Base-by-base conservation (phyloP, 768 basidiomycete species). In the Mycena crocata region DNA sequence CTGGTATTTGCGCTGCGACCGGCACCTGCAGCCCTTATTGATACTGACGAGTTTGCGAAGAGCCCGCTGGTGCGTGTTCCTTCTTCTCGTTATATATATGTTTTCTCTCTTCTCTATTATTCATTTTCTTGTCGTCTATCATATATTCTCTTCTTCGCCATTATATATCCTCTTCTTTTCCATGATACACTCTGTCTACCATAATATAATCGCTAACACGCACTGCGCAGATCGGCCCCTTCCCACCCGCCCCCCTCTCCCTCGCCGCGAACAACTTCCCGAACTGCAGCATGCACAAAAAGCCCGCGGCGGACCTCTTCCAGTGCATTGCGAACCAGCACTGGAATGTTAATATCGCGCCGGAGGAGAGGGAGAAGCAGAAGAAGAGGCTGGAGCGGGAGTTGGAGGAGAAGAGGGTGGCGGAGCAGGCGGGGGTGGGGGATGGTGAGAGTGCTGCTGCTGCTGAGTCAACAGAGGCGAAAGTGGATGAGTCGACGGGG, bases 1-100 rank as follows among this genome's bases (percentile, higher is more conserved):
- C 35, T 70, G 45, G 69, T 70, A 30, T 70, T 70, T 21, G 69
- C 69, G 9, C 65, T 70, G 19, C 69, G 69, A 14, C 69, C 69
- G 15, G 50, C 64, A 8, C 50, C 56, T 0, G 12, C 6, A 21
- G 61, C 69, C 4, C 61, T 9, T 24, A 64, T 70, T 37, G 7
- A 39, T n/a, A 70, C 69, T 6, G 46, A 30, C 1, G 1, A 15
- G 1, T 70, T 70, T 32, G 65, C 24, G 28, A 1, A 9, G 24
- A 63, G 61, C 30, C 62, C 61, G 21, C 58, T 70, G 19, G 55
- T 56, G n/a, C 26, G 55, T 44, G 4, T 42, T 28, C 21, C 14
- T 6, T 44, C 42, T 44, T 23, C 17, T 23, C 42, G 40, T 5
- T 5, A 19, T 19, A 21, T 2, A 5, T 9, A 32, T 34, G 26